Evolutionary conservation across 1,139 yeast species (phyloP).

Genomic region (Pichia sp.): DNA sequence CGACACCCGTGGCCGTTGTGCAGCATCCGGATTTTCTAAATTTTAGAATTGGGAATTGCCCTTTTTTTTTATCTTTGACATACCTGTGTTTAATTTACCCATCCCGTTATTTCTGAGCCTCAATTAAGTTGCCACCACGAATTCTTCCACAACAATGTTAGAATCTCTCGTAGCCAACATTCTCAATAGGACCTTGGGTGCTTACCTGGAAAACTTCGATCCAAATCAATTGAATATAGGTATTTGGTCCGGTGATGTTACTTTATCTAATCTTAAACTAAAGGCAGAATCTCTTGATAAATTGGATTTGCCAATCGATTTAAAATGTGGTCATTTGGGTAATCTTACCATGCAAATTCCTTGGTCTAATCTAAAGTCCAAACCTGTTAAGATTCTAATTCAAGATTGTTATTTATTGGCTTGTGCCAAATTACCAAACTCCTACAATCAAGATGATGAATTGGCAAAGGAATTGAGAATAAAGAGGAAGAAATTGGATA

Average conservation of each 20-base stretch:
- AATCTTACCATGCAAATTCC: constrained; percentile 88
- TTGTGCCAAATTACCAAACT: constrained; percentile 54
- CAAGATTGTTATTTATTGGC: constrained; percentile 85
- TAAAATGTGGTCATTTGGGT: constrained; percentile 88
- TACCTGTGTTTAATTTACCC: neutral
- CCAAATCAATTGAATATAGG: constrained; percentile 92
- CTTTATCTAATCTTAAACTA: constrained; percentile 65
- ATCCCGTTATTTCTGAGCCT: neutral
- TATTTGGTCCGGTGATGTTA: constrained; percentile 97
- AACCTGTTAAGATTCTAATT: constrained; percentile 86
- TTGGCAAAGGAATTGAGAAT: constrained; percentile 53
- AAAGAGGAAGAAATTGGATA: constrained; percentile 61
- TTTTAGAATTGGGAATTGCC: no score
- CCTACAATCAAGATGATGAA: constrained; percentile 63
- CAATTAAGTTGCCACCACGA: neutral
- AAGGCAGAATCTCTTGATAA: constrained; percentile 82
- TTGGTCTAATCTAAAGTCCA: constrained; percentile 89
- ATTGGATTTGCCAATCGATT: constrained; percentile 78
- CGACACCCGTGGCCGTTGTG: neutral
- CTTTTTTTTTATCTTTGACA: neutral
- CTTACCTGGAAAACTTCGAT: constrained; percentile 90
- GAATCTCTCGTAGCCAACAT: constrained; percentile 53
- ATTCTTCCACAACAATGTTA: constrained; percentile 36
- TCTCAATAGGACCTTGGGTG: constrained; percentile 50
- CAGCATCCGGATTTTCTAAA: no score